These are phyloP conservation scores for Tillandsia fasciculata DNA, from an alignment of 176 grass and related monocot species.

Conservation along the genomic window DNA sequence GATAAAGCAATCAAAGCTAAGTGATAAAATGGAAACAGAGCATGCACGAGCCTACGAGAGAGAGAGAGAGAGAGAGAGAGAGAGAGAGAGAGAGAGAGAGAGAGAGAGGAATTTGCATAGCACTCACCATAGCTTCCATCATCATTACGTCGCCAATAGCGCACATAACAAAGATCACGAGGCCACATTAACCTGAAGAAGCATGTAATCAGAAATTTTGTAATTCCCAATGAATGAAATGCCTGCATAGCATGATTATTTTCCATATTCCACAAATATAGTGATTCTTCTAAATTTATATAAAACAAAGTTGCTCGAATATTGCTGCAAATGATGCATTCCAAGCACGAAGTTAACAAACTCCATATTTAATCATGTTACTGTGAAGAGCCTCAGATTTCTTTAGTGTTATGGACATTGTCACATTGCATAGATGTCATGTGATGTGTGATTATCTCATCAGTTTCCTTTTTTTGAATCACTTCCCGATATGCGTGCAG, in stretches of 20 bases:
- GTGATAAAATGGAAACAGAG: not conserved
- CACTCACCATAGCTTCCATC: slow-evolving; percentile 91
- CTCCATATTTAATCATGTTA: no score
- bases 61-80: not conserved
- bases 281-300: not conserved
- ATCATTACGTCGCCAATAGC: slow-evolving; percentile 93
- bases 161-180: slow-evolving; percentile 91
- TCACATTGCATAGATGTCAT: no score
- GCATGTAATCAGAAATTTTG: slow-evolving; percentile 9
- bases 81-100: not conserved
- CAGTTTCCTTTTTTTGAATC: no score
- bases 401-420: no score
- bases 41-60: not conserved
- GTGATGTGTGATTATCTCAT: no score
- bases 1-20: slow-evolving; percentile 17
- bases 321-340: no score
- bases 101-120: slow-evolving; percentile 10
- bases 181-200: slow-evolving; percentile 77
- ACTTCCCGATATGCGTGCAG: no score
- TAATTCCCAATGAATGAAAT: not conserved
- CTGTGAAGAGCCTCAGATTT: no score
- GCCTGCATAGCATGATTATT: not conserved
- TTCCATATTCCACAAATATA: not conserved
- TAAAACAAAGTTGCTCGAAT: not conserved
- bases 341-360: no score